Conservation (phyloP, 2,329 filamentous ascomycete genomes). For the Penicillium psychrosexuale region DNA sequence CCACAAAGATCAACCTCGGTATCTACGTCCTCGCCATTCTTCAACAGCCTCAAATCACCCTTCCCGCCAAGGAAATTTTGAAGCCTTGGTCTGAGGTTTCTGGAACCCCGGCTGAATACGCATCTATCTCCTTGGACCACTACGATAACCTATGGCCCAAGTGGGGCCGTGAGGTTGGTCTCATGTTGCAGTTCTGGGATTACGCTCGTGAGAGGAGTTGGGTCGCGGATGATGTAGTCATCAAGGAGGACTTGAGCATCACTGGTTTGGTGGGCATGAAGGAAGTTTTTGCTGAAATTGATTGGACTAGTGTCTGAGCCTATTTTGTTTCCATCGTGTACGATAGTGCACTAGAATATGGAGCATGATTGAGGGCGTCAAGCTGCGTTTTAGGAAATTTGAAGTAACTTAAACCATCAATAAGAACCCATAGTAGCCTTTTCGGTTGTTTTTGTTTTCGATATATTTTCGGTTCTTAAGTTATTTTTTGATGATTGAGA, state of each 20-base stretch:
- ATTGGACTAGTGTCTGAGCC: too few relatives aligned
- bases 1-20: background rate
- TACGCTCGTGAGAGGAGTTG: background rate
- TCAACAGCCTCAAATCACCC: background rate
- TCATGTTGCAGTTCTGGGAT: slow-evolving; percentile 1
- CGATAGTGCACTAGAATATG: too few relatives aligned
- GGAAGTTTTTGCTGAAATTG: background rate
- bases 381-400: too few relatives aligned
- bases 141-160: slow-evolving; percentile 31
- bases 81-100: background rate
- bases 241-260: background rate
- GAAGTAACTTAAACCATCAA: too few relatives aligned
- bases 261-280: background rate
- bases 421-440: too few relatives aligned
- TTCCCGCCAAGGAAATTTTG: background rate
- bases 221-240: background rate
- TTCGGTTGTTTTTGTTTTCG: too few relatives aligned
- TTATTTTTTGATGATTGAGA: too few relatives aligned
- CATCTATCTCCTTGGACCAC: slow-evolving; percentile 26
- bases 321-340: too few relatives aligned
- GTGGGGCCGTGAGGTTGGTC: slow-evolving; percentile 31
- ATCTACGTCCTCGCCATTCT: slow-evolving; percentile 4
- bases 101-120: background rate
- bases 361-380: too few relatives aligned
- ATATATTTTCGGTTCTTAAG: too few relatives aligned